Evolutionary conservation across 495 filamentous ascomycete species (phyloP), one percentile per base, ranked within the genome.

Genomic region (Ramalina intermedia): DNA sequence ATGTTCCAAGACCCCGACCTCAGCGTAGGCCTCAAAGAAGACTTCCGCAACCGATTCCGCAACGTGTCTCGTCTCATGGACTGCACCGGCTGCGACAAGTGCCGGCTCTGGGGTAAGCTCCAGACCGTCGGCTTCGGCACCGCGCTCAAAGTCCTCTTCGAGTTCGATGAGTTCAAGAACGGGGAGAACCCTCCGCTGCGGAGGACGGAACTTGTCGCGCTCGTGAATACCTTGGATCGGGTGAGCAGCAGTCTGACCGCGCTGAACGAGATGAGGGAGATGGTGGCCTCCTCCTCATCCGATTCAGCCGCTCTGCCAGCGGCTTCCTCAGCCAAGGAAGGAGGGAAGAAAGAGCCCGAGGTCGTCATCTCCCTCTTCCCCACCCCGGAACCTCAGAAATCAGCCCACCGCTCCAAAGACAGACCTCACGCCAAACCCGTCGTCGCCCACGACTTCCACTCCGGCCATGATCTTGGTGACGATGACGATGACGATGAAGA

Each of bases 81-180:
- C 66, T 98, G 91, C 63, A 91, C 96, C 14, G 91, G 91, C 18
- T 98, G 91, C 65, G 91, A 98, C 68, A 98, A 98, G 68, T 98
- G 91, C 67, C 79, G 91, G 14, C 78, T 98, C 3, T 98, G 91
- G 93, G 91, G 91, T 43, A 98, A 96, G 65, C 65, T 98, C n/a
- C 91, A 98, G 63, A 91, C 87, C 6, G 84, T 83, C 17, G 91
- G 91, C 14, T 96, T 95, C 59, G 93, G 91, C 33, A 88, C 91
- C 2, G 91, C 91, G 9, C 66, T 98, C 35, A 98, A 98, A 65
- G 81, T 98, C 1, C 71, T 98, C 2, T 98, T 96, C 58, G 93
- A 98, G 56, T 94, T 90, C 54, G 87, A 94, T 60, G 80, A 85
- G 62, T 81, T 79, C 53, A 79, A 84, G 43, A 74, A 81, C 47